phyloP scores from a whole-genome alignment of 1,284 basidiomycete genomes.

The Trichosporon sp. region DNA sequence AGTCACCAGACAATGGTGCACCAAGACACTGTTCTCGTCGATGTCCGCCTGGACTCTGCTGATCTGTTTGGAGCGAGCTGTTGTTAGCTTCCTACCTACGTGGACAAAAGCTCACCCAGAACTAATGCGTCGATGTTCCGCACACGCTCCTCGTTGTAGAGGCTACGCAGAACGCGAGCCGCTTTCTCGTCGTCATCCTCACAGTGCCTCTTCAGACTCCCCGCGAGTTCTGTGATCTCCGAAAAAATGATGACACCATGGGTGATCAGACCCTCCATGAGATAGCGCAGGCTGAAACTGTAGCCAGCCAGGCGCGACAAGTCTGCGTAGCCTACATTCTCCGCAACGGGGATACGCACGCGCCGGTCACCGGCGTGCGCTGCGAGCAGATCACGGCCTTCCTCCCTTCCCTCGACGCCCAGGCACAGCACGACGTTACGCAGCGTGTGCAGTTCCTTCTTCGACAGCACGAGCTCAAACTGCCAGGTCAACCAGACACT shows the following conservation, averaged over 20 bases:
- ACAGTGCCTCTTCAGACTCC: background rate
- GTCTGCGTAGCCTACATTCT: background rate
- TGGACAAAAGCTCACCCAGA: background rate
- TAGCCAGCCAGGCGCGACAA: slow-evolving; percentile 10
- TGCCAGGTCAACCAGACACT: slow-evolving; percentile 33
- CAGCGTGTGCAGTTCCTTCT: background rate
- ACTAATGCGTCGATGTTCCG: background rate
- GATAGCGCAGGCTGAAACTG: slow-evolving; percentile 33
- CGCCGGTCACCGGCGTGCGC: background rate
- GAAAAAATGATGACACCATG: slow-evolving; percentile 35
- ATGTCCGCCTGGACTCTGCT: background rate
- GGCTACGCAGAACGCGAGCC: slow-evolving; percentile 33
- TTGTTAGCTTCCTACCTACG: slow-evolving; percentile 19
- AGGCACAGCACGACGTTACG: slow-evolving; percentile 24
- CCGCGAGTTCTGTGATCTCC: slow-evolving; percentile 31
- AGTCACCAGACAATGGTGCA: slow-evolving; percentile 37
- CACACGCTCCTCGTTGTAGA: slow-evolving; percentile 39
- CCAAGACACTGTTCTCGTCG: slow-evolving; percentile 21
- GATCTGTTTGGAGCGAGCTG: slow-evolving; percentile 25
- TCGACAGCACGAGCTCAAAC: slow-evolving; percentile 29
- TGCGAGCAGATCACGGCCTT: slow-evolving; percentile 24
- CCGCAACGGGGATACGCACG: slow-evolving; percentile 16
- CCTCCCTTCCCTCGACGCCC: slow-evolving; percentile 18
- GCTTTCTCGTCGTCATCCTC: background rate
- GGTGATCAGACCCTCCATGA: slow-evolving; percentile 39